Evolutionary conservation across 2,329 filamentous ascomycete genomes (phyloP), one percentile per base, ranked within the genome.

Genomic region (Pleoardoris graminearum): DNA sequence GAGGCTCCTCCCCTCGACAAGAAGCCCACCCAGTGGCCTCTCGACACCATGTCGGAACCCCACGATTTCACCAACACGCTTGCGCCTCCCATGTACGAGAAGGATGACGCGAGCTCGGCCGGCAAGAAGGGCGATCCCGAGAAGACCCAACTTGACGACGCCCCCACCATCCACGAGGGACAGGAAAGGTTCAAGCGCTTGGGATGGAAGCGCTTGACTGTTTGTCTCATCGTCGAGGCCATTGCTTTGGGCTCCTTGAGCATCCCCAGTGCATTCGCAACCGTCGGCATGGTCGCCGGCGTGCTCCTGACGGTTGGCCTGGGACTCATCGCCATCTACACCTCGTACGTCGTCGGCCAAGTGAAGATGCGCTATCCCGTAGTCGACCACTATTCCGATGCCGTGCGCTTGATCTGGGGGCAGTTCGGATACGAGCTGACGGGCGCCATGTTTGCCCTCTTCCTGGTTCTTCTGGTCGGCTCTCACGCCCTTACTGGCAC

Each of bases 401-500:
- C 85, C 6, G 86, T 86, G 4, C 76, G 81, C 41, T 77, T 90
- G 51, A 76, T 90, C 55, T 79, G 80, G 62, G 88, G 88, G 11
- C 74, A 73, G 16, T 70, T 71, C 45, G 71, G 71, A 44, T 67
- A 69, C 32, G 70, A 74, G 49, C 76, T 83, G 41, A 85, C 85
- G 0, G 83, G 86, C 58, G 85, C 87, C 70, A 67, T 90, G 49
- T 70, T 70, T 53, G 66, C 63, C 36, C 60, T 72, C 21, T 70
- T 69, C 57, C 52, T 71, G 38, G 61, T 71, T 27, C 86, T 91
- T 71, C 80, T 88, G 57, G 85, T 88, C 68, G 85, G 83, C 42
- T 88, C 86, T 17, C 88, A 91, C 73, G 79, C 87, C 50, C 76
- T 90, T 58, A 89, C 87, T 0, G 89, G 88, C 59, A 84, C 81